Evolutionary conservation across 202 grass and related monocot species (phyloP).

Genomic region (Bolboschoenoplectus hybrid): DNA sequence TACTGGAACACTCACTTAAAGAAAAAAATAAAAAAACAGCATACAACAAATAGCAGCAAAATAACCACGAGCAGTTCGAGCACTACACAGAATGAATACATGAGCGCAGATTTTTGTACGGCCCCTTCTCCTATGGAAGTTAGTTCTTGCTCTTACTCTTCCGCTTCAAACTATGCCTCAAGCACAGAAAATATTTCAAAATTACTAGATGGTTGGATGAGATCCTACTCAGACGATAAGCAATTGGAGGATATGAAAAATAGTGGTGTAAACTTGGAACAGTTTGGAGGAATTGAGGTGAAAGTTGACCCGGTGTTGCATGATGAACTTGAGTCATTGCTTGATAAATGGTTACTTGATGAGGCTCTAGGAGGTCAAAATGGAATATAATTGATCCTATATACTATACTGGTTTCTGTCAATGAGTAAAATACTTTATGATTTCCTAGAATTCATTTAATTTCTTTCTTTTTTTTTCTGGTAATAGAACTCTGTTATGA

Average conservation of each 20-base stretch:
- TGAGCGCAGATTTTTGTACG: slow-evolving; percentile 5
- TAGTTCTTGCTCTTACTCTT: slow-evolving; percentile 20
- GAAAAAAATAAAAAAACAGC: slow-evolving; percentile 58
- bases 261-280: slow-evolving; percentile 31
- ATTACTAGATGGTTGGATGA: slow-evolving; percentile 48
- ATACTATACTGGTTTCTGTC: slow-evolving; percentile 13
- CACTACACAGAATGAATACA: slow-evolving; percentile 28
- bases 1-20: slow-evolving; percentile 95
- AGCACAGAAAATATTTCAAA: slow-evolving; percentile 39
- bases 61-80: slow-evolving; percentile 32
- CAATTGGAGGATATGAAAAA: slow-evolving; percentile 28
- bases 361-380: slow-evolving; percentile 35
- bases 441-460: slow-evolving; percentile 28
- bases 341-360: slow-evolving; percentile 45
- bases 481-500: slow-evolving; percentile 16
- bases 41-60: slow-evolving; percentile 23
- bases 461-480: not conserved
- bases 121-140: slow-evolving; percentile 22
- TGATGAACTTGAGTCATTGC: slow-evolving; percentile 39
- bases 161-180: slow-evolving; percentile 35
- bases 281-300: slow-evolving; percentile 27
- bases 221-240: slow-evolving; percentile 38
- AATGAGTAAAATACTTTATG: slow-evolving; percentile 20
- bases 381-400: slow-evolving; percentile 23
- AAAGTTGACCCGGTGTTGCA: slow-evolving; percentile 38